Evolutionary conservation across 1,139 yeast species (phyloP).

Genomic region (Suhomyces coccinellae): DNA sequence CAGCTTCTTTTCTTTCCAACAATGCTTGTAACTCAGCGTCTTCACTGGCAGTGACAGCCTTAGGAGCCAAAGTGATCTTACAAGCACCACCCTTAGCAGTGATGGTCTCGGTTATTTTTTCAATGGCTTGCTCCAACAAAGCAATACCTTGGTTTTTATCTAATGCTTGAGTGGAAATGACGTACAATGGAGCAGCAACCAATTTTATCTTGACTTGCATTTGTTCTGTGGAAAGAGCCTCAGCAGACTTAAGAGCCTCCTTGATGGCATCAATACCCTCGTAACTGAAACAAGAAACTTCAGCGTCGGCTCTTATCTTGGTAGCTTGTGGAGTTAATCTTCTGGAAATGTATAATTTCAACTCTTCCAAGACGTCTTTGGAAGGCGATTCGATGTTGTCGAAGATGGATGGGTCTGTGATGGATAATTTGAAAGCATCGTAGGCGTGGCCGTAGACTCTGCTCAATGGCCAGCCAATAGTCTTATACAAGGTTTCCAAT

Average conservation of each 20-base stretch:
- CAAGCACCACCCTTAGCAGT: conserved; percentile 79
- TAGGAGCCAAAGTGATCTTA: conserved; percentile 95
- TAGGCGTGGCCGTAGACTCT: conserved; percentile 95
- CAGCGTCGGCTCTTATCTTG: conserved; percentile 96
- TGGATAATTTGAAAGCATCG: conserved; percentile 95
- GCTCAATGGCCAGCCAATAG: conserved; percentile 97
- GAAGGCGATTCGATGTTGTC: conserved; percentile 78
- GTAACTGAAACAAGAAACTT: conserved; percentile 94
- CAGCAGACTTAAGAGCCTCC: conserved; percentile 84
- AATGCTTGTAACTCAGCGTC: conserved; percentile 97
- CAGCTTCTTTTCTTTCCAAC: conserved; percentile 59
- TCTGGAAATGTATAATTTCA: conserved; percentile 82
- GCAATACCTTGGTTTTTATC: conserved; percentile 89
- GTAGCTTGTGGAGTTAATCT: conserved; percentile 98
- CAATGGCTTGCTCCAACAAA: conserved; percentile 75
- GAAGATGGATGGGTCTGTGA: conserved; percentile 87
- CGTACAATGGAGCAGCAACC: conserved; percentile 97
- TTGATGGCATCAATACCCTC: conserved; percentile 98
- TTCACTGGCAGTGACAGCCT: conserved; percentile 97
- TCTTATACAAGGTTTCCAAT: conserved; percentile 79
- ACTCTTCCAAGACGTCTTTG: conserved; percentile 71
- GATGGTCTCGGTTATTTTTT: conserved; percentile 68
- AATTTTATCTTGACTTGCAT: conserved; percentile 88
- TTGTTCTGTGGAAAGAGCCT: conserved; percentile 76
- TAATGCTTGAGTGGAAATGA: conserved; percentile 86